These are phyloP conservation scores for Oryza meridionalis DNA, from an alignment of 176 grass and related monocot species.

Conservation along the genomic window DNA sequence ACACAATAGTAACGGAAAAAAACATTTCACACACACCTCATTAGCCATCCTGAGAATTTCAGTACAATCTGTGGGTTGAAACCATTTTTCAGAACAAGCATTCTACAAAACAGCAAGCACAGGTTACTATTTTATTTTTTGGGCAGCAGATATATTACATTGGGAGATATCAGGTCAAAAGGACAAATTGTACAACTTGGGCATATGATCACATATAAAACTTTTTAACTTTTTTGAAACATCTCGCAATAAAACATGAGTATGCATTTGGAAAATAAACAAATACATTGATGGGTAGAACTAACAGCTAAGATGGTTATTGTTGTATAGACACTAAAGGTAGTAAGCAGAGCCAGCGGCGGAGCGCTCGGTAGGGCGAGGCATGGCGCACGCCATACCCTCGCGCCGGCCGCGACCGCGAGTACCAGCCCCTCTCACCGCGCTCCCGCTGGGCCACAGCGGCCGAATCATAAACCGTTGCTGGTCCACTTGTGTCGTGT, in stretches of 20 bases:
- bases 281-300: neutral
- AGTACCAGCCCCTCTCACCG: too few relatives aligned
- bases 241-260: slow-evolving; percentile 11
- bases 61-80: slow-evolving; percentile 56
- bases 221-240: neutral
- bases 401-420: too few relatives aligned
- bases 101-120: slow-evolving; percentile 63
- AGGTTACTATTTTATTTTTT: slow-evolving; percentile 24
- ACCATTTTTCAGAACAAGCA: slow-evolving; percentile 84
- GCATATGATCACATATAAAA: slow-evolving; percentile 22
- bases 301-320: neutral
- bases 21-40: slow-evolving; percentile 56
- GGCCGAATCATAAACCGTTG: too few relatives aligned
- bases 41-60: slow-evolving; percentile 75
- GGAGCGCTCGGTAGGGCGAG: too few relatives aligned
- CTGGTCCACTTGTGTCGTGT: too few relatives aligned
- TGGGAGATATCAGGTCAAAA: slow-evolving; percentile 17
- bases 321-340: neutral
- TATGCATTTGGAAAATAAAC: neutral
- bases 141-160: neutral
- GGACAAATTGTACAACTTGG: slow-evolving; percentile 19
- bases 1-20: slow-evolving; percentile 6
- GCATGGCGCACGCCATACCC: too few relatives aligned
- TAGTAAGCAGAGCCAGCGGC: too few relatives aligned
- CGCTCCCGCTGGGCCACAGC: too few relatives aligned